Conservation (phyloP, 371 early-diverging fungal species). For the Apophysomyces elegans region DNA sequence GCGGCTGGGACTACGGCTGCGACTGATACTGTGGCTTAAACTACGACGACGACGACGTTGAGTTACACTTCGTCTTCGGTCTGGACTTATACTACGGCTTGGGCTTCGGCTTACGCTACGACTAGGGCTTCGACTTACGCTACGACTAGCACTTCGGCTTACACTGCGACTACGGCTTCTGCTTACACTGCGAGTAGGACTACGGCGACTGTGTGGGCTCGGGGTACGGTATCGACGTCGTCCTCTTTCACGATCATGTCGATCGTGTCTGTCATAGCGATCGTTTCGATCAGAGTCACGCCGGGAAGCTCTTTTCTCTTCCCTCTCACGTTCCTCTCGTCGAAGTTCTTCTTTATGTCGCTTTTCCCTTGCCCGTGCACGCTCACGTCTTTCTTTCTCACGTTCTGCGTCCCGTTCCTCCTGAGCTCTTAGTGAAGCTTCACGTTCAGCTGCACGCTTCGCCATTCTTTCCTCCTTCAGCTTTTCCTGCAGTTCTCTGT, state of each 20-base stretch:
- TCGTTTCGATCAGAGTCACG: constrained; percentile 1
- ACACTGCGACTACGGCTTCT: constrained; percentile 21
- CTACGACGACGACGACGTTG: constrained; percentile 25
- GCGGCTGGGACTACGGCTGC: constrained; percentile 15
- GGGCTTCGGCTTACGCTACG: constrained; percentile 18
- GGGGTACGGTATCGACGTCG: constrained; percentile 10
- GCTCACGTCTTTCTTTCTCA: constrained; percentile 9
- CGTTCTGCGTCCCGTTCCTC: constrained; percentile 33
- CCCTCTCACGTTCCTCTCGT: constrained; percentile 21
- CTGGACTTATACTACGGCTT: constrained; percentile 17
- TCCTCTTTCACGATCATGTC: constrained; percentile 1
- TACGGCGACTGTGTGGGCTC: not conserved
- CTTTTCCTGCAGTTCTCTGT: constrained; percentile 71
- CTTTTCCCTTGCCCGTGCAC: constrained; percentile 4
- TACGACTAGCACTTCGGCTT: constrained; percentile 22
- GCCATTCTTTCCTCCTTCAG: constrained; percentile 54
- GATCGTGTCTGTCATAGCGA: not conserved
- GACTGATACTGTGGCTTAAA: constrained; percentile 12
- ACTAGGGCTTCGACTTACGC: constrained; percentile 21
- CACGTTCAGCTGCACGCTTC: constrained; percentile 39
- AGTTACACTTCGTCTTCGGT: constrained; percentile 19
- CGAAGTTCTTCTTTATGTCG: constrained; percentile 12
- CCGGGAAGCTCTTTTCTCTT: constrained; percentile 6
- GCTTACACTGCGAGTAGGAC: constrained; percentile 1
- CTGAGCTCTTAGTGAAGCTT: constrained; percentile 27